A percentile compares a stretch with the other conserved stretches of the same genome.
phyloP scores from a whole-genome alignment of 139 green algal genomes.

The Diplosphaera chodatii region DNA sequence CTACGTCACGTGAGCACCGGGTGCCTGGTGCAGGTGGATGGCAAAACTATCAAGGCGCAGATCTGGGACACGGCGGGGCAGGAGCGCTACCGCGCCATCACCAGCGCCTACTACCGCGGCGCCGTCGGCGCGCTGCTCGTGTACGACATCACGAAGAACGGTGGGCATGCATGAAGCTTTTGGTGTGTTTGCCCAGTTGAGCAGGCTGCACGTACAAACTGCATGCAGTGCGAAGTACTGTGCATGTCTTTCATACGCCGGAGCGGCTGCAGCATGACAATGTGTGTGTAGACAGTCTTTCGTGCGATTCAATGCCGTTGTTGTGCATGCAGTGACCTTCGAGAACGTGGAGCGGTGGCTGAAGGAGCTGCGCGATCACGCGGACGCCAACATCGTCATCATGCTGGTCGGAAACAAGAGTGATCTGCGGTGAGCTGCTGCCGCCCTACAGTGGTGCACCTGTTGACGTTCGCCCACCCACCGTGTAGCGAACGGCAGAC shows the following conservation, averaged over 20 bases:
- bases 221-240: not conserved
- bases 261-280: no score
- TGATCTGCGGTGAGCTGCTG: constrained; percentile 67
- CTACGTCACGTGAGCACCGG: no score
- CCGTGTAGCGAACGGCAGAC: no score
- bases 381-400: constrained; percentile 97
- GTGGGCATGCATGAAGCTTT: constrained; percentile 32
- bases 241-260: no score
- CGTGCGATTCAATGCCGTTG: constrained; percentile 35
- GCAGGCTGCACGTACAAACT: not conserved
- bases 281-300: no score
- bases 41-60: constrained; percentile 99
- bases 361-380: constrained; percentile 97
- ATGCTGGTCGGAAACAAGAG: constrained; percentile 99
- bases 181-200: no score
- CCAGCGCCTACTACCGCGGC: constrained; percentile 97
- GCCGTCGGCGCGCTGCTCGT: constrained; percentile 96
- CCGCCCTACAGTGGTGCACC: no score
- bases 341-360: constrained; percentile 98
- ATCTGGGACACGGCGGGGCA: constrained; percentile 99
- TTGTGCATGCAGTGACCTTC: constrained; percentile 74
- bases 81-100: constrained; percentile 97
- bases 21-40: constrained; percentile 92
- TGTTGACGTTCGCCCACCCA: no score
- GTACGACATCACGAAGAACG: constrained; percentile 98